Conservation (phyloP, 2,329 filamentous ascomycete species). For the Chrysosphaeria jannelii region DNA sequence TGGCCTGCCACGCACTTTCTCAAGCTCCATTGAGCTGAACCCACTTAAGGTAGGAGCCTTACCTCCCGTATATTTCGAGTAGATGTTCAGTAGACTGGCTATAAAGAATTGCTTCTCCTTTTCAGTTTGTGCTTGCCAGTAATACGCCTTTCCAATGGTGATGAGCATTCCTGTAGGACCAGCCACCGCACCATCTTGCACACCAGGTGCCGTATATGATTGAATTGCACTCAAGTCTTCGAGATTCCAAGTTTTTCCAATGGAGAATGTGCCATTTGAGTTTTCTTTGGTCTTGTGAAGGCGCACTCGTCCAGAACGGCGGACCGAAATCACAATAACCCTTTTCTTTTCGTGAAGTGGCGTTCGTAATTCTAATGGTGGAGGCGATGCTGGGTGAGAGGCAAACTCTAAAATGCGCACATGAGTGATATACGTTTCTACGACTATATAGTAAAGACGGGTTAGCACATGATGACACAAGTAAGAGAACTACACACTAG, state of each 20-base stretch:
- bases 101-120: conserved; percentile 99
- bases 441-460: conserved; percentile 19
- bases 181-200: conserved; percentile 32
- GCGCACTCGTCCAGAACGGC: conserved; percentile 71
- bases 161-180: conserved; percentile 63
- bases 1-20: too few species aligned
- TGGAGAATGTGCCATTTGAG: conserved; percentile 73
- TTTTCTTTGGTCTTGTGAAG: conserved; percentile 97
- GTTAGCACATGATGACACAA: conserved; percentile 1
- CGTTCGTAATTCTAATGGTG: conserved; percentile 44
- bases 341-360: conserved; percentile 58
- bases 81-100: conserved; percentile 85
- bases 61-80: conserved; percentile 80
- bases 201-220: conserved; percentile 36
- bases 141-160: conserved; percentile 79
- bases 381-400: conserved; percentile 51
- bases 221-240: conserved; percentile 68
- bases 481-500: conserved; percentile 1
- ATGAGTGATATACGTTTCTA: conserved; percentile 94
- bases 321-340: conserved; percentile 76
- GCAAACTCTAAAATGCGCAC: conserved; percentile 75
- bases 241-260: conserved; percentile 93
- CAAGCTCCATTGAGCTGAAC: too few species aligned
- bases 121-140: conserved; percentile 74
- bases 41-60: conserved; percentile 49